Conservation (phyloP, 805 yeast genomes). For the Pichia gijzeniarum region DNA sequence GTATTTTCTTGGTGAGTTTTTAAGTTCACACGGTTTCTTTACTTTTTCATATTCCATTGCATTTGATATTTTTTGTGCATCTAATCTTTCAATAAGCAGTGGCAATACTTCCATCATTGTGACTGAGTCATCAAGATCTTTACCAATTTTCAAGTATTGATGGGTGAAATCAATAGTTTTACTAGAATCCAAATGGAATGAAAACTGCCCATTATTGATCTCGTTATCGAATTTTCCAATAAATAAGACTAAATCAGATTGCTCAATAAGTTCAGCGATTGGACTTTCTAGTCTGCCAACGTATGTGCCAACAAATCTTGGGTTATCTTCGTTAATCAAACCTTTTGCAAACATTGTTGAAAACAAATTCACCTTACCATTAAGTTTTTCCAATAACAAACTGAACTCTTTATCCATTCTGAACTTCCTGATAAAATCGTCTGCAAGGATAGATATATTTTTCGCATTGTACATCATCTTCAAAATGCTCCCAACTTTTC, state of each 20-base stretch:
- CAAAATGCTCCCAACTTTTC: slow-evolving; percentile 30
- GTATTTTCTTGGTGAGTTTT: neutral
- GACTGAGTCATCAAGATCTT: slow-evolving; percentile 18
- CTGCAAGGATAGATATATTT: slow-evolving; percentile 37
- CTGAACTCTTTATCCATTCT: slow-evolving; percentile 29
- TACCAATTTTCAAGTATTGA: slow-evolving; percentile 35
- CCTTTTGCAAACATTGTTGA: slow-evolving; percentile 37
- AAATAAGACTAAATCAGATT: slow-evolving; percentile 63
- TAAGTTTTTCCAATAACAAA: slow-evolving; percentile 27
- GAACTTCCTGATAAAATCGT: slow-evolving; percentile 36
- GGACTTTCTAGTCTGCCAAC: slow-evolving; percentile 30
- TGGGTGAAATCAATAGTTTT: slow-evolving; percentile 35
- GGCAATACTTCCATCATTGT: slow-evolving; percentile 33
- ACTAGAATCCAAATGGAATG: slow-evolving; percentile 29
- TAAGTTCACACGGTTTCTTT: neutral
- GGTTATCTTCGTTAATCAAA: slow-evolving; percentile 32
- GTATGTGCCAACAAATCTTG: slow-evolving; percentile 42
- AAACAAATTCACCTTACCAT: slow-evolving; percentile 34
- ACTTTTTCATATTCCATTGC: slow-evolving; percentile 4
- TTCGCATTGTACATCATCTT: slow-evolving; percentile 31
- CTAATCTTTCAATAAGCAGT: slow-evolving; percentile 33
- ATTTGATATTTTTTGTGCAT: slow-evolving; percentile 17
- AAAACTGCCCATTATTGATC: slow-evolving; percentile 56
- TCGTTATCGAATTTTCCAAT: slow-evolving; percentile 65
- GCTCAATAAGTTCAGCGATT: slow-evolving; percentile 34